Percentiles rank a stretch among this genome's conserved stretches.
phyloP scores from a whole-genome alignment of 306 rosid species.

The Adenanthera pavonina region DNA sequence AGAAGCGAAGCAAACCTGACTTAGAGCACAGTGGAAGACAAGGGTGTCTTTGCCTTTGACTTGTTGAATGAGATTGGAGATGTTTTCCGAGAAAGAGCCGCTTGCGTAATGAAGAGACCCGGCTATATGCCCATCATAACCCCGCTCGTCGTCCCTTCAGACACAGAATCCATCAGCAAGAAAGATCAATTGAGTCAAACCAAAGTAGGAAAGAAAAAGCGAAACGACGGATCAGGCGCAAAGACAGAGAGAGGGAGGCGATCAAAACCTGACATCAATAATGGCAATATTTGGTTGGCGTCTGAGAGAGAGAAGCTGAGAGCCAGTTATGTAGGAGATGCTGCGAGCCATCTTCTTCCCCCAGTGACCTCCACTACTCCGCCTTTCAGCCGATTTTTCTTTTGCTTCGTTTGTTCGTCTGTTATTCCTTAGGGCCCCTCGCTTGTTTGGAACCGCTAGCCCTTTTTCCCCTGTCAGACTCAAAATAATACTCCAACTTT shows the following conservation, averaged over 20 bases:
- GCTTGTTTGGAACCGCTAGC: no score
- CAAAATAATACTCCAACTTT: no score
- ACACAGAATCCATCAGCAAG: constrained; percentile 12
- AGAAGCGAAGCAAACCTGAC: constrained; percentile 52
- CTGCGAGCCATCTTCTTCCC: constrained; percentile 55
- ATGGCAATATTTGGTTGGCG: constrained; percentile 65
- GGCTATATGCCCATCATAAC: constrained; percentile 73
- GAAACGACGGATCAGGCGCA: neutral
- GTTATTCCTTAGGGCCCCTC: neutral
- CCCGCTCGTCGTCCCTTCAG: constrained; percentile 76
- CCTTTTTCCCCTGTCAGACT: no score
- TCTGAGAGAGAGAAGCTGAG: constrained; percentile 62
- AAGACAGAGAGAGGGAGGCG: neutral
- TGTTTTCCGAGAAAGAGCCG: constrained; percentile 62
- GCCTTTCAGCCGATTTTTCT: neutral
- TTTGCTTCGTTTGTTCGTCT: neutral
- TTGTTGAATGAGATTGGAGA: constrained; percentile 61
- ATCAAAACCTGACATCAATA: constrained; percentile 47
- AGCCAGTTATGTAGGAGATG: constrained; percentile 60
- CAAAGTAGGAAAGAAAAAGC: neutral
- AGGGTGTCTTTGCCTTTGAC: constrained; percentile 84
- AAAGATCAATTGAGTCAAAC: neutral
- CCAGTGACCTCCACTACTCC: neutral
- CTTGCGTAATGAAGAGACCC: constrained; percentile 81
- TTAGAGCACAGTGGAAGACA: constrained; percentile 88